Evolutionary conservation across 441 rosid species (phyloP), one percentile per base, ranked within the genome.

Genomic region (Gossypium trilobum): DNA sequence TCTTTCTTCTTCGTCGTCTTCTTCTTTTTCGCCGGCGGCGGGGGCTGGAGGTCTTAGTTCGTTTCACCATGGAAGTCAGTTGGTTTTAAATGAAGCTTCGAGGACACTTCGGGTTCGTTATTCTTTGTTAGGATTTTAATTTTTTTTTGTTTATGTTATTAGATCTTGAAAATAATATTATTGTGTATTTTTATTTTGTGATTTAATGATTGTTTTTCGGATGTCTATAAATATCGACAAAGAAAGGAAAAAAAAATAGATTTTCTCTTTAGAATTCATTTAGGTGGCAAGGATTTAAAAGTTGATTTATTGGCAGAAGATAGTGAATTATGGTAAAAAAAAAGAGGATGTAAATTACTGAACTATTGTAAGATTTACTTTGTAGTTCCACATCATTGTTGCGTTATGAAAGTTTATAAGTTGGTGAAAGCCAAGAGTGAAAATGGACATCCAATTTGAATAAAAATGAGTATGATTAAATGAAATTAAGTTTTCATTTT

Each of bases 51-150:
- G 79, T 6, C 76, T 81, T 55, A 72, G 61, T 73, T 83, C 89
- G 22, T 73, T 74, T 23, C 91, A 87, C 78, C 89, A 86, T 59
- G 92, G 89, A 8, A 85, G 73, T 75, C 80, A 86, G 63, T 63
- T 82, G 48, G 79, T 84, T 52, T 76, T 85, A 13, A 84, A 85
- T 52, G 98, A 95, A 75, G 93, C 98, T 76, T 91, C 92, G 23
- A 87, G 99, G 81, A 95, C 95, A 72, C 97, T 92, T 56, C 83
- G 96, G 81, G 99, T 95, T 72, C 51, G 75, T 84, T 60, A 17
- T 16, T 55, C n/a, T 23, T 58, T 27, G 64, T 33, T 36, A 65
- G 22, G 46, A 27, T 17, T 44, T 25, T 73, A 59, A 52, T 77
- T 48, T 66, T 68, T 74, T 72, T 22, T 42, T 59, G 31, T 70